phyloP scores from a whole-genome alignment of 257 asterid species.

The Nicotiana paniculata region DNA sequence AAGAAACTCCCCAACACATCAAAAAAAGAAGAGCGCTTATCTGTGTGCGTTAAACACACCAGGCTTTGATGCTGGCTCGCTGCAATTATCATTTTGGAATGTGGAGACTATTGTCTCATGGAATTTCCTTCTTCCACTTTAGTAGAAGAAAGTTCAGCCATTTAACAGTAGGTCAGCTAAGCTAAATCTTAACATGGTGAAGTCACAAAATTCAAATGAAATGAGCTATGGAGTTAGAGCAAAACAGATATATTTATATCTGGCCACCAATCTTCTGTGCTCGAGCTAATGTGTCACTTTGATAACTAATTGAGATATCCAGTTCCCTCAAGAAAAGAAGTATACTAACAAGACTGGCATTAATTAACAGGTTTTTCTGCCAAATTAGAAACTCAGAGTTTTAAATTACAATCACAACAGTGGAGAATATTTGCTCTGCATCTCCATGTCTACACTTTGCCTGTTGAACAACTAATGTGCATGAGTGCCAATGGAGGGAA shows the following conservation, averaged over 20 bases:
- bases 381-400: neutral
- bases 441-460: neutral
- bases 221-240: neutral
- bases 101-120: conserved; percentile 34
- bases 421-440: neutral
- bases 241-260: neutral
- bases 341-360: neutral
- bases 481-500: neutral
- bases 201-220: neutral
- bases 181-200: neutral
- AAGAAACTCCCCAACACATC: conserved; percentile 7
- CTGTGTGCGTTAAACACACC: conserved; percentile 29
- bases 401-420: neutral
- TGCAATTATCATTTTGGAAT: conserved; percentile 23
- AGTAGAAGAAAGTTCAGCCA: neutral
- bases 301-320: neutral
- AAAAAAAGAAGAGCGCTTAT: neutral
- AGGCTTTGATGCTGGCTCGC: conserved; percentile 20
- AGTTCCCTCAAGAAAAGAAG: neutral
- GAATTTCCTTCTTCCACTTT: conserved; percentile 48
- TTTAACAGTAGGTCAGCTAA: neutral
- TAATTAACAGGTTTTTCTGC: neutral
- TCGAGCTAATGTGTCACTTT: neutral
- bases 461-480: neutral
- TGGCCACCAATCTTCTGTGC: neutral